A percentile compares a stretch with the other conserved stretches of the same genome.
These are phyloP conservation scores for Coniochaeta sp. DNA, from an alignment of 2,329 filamentous ascomycete species.

Conservation along the genomic window DNA sequence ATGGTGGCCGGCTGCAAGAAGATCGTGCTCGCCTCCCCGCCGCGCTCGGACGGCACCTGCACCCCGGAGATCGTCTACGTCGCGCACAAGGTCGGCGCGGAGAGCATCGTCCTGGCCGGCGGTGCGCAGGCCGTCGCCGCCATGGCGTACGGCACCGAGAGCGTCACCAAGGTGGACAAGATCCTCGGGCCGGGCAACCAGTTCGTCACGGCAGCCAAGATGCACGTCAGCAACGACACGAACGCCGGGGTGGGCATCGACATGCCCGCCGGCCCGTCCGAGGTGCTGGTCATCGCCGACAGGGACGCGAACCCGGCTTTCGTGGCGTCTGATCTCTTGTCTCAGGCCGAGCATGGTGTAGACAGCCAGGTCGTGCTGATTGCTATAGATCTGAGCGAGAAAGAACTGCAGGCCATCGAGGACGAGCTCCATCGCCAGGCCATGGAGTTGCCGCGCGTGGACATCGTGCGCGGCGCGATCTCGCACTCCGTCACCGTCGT, in stretches of 20 bases:
- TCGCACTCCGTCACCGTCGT: slow-evolving; percentile 84
- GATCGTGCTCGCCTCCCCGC: slow-evolving; percentile 89
- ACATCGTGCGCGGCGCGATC: slow-evolving; percentile 87
- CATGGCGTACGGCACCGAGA: slow-evolving; percentile 95
- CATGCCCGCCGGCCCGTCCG: slow-evolving; percentile 95
- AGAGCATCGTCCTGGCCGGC: slow-evolving; percentile 91
- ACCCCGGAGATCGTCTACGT: slow-evolving; percentile 97
- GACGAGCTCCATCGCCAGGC: slow-evolving; percentile 87
- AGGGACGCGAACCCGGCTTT: slow-evolving; percentile 83
- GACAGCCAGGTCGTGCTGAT: slow-evolving; percentile 94
- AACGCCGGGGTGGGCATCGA: slow-evolving; percentile 93
- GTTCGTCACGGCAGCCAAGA: slow-evolving; percentile 97
- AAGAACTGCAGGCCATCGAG: slow-evolving; percentile 74
- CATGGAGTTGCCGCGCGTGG: slow-evolving; percentile 76
- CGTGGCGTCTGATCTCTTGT: slow-evolving; percentile 88
- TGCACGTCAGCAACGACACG: slow-evolving; percentile 96
- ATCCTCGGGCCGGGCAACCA: slow-evolving; percentile 97
- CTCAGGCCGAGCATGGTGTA: slow-evolving; percentile 92
- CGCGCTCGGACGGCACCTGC: slow-evolving; percentile 78
- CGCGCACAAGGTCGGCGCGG: slow-evolving; percentile 92
- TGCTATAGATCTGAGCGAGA: slow-evolving; percentile 69
- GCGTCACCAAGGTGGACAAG: slow-evolving; percentile 94
- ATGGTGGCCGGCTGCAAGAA: slow-evolving; percentile 96
- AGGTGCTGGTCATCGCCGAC: slow-evolving; percentile 94
- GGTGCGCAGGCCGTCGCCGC: slow-evolving; percentile 94